These are phyloP conservation scores for Mucor ambiguus DNA, from an alignment of 371 early-diverging fungal genomes.

Conservation along the genomic window DNA sequence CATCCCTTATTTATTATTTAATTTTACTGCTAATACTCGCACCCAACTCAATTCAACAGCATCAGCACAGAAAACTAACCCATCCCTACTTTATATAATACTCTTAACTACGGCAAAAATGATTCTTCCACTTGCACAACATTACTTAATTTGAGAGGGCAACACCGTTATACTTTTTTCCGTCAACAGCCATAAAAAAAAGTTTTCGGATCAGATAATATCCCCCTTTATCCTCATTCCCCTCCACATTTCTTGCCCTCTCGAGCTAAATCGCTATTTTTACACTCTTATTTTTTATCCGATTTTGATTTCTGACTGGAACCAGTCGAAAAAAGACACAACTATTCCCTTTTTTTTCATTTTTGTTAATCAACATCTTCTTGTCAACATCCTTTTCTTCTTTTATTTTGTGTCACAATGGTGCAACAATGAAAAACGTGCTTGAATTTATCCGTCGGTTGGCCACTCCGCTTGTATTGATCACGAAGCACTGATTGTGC, in stretches of 20 bases:
- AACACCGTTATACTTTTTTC: neutral
- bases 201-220: slow-evolving; percentile 1
- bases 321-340: neutral
- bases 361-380: neutral
- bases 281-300: neutral
- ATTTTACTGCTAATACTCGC: neutral
- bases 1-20: slow-evolving; percentile 1
- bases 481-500: neutral
- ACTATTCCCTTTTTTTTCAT: neutral
- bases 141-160: neutral
- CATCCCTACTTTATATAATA: neutral
- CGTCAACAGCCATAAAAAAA: neutral
- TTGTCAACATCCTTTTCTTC: neutral
- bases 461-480: neutral
- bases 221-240: neutral
- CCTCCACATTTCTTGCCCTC: neutral
- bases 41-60: neutral
- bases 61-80: neutral
- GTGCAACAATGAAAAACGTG: neutral
- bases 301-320: neutral
- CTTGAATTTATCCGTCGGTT: neutral
- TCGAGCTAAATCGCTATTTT: neutral
- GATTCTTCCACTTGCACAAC: slow-evolving; percentile 1
- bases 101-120: neutral
- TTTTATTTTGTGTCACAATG: neutral